phyloP scores from a whole-genome alignment of 805 yeast genomes.

The Maudiozyma bulderi region DNA sequence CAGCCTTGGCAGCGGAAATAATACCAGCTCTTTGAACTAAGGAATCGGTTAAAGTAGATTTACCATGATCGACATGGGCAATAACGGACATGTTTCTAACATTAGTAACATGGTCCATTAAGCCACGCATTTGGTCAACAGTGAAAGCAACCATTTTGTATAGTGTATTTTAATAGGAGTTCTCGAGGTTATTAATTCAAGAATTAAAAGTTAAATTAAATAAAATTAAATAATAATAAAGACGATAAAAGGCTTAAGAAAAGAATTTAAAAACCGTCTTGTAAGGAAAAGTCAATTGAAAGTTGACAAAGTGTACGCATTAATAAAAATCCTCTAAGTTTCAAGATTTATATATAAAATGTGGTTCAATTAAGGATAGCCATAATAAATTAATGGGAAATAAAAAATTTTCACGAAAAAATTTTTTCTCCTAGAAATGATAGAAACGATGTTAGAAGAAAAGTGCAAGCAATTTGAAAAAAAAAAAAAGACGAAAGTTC shows the following conservation, averaged over 20 bases:
- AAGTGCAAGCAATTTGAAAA: too few species aligned
- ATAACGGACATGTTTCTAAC: conserved; percentile 99
- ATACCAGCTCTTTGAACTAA: conserved; percentile 99
- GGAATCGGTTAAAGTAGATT: conserved; percentile 97
- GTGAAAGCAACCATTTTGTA: conserved; percentile 39
- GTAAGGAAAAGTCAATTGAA: too few species aligned
- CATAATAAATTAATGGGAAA: too few species aligned
- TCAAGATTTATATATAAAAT: too few species aligned
- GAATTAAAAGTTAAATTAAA: neutral
- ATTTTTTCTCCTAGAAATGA: too few species aligned
- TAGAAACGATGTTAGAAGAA: too few species aligned
- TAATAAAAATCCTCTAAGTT: too few species aligned
- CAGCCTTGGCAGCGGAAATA: conserved; percentile 98
- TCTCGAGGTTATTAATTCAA: neutral
- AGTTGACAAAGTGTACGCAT: too few species aligned
- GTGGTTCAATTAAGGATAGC: too few species aligned
- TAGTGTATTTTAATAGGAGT: neutral
- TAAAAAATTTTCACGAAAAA: too few species aligned
- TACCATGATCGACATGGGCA: conserved; percentile 99
- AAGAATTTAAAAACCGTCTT: too few species aligned
- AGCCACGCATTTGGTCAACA: conserved; percentile 90
- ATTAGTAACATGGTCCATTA: conserved; percentile 99
- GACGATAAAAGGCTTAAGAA: neutral
- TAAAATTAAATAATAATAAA: neutral
- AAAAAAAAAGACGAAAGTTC: too few species aligned